A percentile compares a stretch with the other conserved stretches of the same genome.
Evolutionary conservation across 192 early-diverging fungal genomes (phyloP).

Genomic region (Backusella morwellensis): DNA sequence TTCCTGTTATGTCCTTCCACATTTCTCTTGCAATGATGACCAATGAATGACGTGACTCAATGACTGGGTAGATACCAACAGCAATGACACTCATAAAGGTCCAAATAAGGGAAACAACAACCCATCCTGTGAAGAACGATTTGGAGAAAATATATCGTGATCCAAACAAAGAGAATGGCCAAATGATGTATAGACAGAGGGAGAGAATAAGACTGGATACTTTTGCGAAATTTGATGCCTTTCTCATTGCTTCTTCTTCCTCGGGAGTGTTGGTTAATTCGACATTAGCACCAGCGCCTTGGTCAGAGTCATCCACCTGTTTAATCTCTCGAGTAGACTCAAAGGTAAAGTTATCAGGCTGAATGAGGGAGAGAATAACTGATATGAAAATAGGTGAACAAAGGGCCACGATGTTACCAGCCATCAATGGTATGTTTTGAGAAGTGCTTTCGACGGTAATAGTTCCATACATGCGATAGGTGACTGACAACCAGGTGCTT

Average conservation of each 20-base stretch:
- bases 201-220: constrained; percentile 52
- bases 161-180: constrained; percentile 71
- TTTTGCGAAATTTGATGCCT: constrained; percentile 59
- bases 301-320: constrained; percentile 44
- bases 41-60: constrained; percentile 37
- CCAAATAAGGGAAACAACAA: constrained; percentile 63
- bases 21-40: constrained; percentile 25
- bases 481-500: constrained; percentile 58
- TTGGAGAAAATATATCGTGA: constrained; percentile 61
- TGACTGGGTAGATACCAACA: constrained; percentile 59
- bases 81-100: constrained; percentile 48
- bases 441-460: constrained; percentile 57
- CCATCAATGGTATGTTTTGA: constrained; percentile 73
- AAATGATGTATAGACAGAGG: constrained; percentile 57
- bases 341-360: constrained; percentile 67
- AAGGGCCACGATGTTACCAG: constrained; percentile 62
- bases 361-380: constrained; percentile 39
- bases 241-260: constrained; percentile 34
- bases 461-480: constrained; percentile 49
- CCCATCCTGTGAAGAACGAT: constrained; percentile 71
- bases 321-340: constrained; percentile 43
- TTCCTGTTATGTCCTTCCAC: constrained; percentile 13
- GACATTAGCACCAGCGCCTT: not conserved
- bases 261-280: constrained; percentile 29
- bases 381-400: constrained; percentile 34